Base-by-base conservation (phyloP, 139 green algal genomes). In the Desmodesmus armatus region DNA sequence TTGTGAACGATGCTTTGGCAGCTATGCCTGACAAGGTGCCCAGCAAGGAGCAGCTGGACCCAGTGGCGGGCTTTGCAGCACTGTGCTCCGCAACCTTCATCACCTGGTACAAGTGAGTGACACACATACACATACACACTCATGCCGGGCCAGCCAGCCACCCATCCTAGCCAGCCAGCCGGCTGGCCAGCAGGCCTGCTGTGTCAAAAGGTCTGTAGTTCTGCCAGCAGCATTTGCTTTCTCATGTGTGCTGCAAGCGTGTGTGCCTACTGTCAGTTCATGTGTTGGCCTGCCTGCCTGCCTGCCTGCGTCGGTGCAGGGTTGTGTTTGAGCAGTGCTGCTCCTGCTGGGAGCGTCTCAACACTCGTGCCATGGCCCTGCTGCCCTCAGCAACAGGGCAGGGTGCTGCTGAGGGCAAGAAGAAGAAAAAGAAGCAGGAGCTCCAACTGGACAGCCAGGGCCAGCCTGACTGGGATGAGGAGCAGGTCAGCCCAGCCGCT, bases 61-160 rank as follows among this genome's bases (percentile, higher is more conserved):
- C 80, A 4, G n/a, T 63, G 5, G 72, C 7, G 13, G 82, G 41
- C 2, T 87, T 78, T 53, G 72, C 82, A 21, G 71, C 82, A 41
- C 58, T 87, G 25, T 82, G 58, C 82, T 60, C 41, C 11, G 82
- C 72, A 58, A 87, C 82, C 5, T 71, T 83, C 6, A 3, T 60
- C 13, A 53, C 55, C 41, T 87, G 82, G 82, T 87, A 82, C 72
- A 82, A 75, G 82, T 80, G 69, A 80, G 81, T 55, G 27, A n/a
- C 37, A 51, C 33, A 27, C 60, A 37, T 62, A 62, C 51, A 62
- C 21, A 17, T 27, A 17, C 1, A 62, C 51, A 62, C 51, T 19
- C n/a, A n/a, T n/a, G n/a, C n/a, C n/a, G n/a, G n/a, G n/a, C n/a
- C n/a, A n/a, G n/a, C n/a, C n/a, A n/a, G n/a, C n/a, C n/a, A n/a